Evolutionary conservation across 345 rosid genomes (phyloP), one percentile per base, ranked within the genome.

Genomic region (Aegle marmelos): DNA sequence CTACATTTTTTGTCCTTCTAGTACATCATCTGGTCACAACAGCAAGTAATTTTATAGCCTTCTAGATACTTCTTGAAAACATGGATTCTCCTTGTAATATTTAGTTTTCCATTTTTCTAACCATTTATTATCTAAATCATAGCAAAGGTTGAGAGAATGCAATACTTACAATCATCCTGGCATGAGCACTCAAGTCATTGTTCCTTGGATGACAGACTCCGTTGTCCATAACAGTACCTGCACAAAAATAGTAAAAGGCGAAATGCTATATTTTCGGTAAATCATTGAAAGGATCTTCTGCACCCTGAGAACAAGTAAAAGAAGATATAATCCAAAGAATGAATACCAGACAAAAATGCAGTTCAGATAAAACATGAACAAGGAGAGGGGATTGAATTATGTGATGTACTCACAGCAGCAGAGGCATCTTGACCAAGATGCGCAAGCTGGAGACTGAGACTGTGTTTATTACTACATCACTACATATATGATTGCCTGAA

Each of bases 401-500:
- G 41, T 37, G 0, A 37, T 37, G 41, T 59, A 88, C 94, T 92
- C 82, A 96, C 98, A 74, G 99, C 99, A 76, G 97, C 99, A 74
- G 99, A 96, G 79, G 99, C 99, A 89, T 96, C 99, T 81, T 97
- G 90, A 70, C 99, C 86, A 78, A 94, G 98, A 87, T 94, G 98
- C 1, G 99, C 98, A 76, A 96, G 97, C 82, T 94, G 97, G 76
- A 91, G 66, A 54, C 99, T 98, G 28, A 96, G 89, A 80, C 98
- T 96, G 79, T 91, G 99, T 79, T 96, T 98, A 76, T 94, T 93
- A 76, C 36, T 33, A 33, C 36, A 33, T 33, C 36, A 33, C 1
- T 33, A 33, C 36, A 33, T 33, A 33, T 33, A 33, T 33, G 36
- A 33, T 33, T 33, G 36, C 36, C 36, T 33, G 36, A 33, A 33